A percentile compares a stretch with the other conserved stretches of the same genome.
Conservation (phyloP, 2,329 filamentous ascomycete genomes). For the Berkeleyomyces basicola region DNA sequence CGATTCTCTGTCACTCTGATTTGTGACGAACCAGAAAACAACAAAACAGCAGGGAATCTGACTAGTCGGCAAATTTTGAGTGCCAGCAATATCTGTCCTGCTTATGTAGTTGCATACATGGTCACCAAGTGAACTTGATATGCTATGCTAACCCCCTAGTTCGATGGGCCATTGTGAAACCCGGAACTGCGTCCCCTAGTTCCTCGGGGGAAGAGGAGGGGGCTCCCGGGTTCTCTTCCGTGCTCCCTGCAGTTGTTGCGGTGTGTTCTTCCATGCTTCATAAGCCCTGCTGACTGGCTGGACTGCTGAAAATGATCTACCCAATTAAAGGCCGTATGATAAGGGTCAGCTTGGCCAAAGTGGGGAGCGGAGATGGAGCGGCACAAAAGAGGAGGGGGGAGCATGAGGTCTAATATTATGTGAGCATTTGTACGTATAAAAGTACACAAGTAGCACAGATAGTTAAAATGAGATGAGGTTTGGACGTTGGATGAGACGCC, state of each 20-base stretch:
- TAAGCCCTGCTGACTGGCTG: not conserved
- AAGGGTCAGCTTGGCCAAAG: not conserved
- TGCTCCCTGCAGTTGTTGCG: not conserved
- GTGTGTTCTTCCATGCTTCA: not conserved
- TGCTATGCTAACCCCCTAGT: not conserved
- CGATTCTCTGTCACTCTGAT: not conserved
- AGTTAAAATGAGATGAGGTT: no score
- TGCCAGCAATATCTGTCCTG: not conserved
- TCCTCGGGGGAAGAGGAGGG: not conserved
- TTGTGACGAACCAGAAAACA: not conserved
- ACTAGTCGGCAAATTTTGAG: not conserved
- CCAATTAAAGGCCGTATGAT: not conserved
- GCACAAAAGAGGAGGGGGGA: not conserved
- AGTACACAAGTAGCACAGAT: no score
- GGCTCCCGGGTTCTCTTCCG: not conserved
- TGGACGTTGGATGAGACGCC: no score
- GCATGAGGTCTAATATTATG: not conserved
- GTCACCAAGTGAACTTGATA: not conserved
- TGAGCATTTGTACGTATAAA: no score
- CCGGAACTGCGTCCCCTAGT: not conserved
- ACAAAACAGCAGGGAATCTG: not conserved
- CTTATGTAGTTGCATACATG: not conserved
- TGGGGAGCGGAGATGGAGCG: no score
- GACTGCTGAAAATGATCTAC: not conserved
- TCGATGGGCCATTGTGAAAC: not conserved